Evolutionary conservation across 352 stramenopile genomes (phyloP).

Genomic region (Globisporangium mamillatum): DNA sequence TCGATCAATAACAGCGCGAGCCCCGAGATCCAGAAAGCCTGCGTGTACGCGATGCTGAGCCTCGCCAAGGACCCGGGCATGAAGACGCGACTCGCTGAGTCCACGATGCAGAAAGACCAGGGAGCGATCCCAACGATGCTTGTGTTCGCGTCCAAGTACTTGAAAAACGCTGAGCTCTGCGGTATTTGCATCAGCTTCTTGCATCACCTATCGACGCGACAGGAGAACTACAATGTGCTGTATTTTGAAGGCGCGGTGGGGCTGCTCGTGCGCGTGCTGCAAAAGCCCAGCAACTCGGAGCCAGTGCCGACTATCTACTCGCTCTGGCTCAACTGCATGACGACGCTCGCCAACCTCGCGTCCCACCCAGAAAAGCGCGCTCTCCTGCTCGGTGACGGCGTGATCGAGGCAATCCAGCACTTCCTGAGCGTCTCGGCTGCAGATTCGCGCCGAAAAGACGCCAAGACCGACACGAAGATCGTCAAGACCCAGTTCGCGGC

Average conservation of each 20-base stretch:
- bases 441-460: slow-evolving; percentile 38
- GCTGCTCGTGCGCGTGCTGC: slow-evolving; percentile 53
- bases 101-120: slow-evolving; percentile 27
- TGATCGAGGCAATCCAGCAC: slow-evolving; percentile 61
- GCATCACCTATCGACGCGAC: slow-evolving; percentile 60
- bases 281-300: slow-evolving; percentile 40
- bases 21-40: slow-evolving; percentile 72
- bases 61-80: slow-evolving; percentile 67
- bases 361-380: slow-evolving; percentile 33
- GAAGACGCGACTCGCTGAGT: slow-evolving; percentile 63
- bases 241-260: slow-evolving; percentile 62
- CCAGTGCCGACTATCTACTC: slow-evolving; percentile 41
- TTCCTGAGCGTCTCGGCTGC: slow-evolving; percentile 44
- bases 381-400: slow-evolving; percentile 53
- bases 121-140: slow-evolving; percentile 72
- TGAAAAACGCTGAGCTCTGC: slow-evolving; percentile 60
- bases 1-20: slow-evolving; percentile 49
- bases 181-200: slow-evolving; percentile 68
- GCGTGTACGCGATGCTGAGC: slow-evolving; percentile 74
- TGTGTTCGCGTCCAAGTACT: slow-evolving; percentile 54
- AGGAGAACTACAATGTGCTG: slow-evolving; percentile 59
- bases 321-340: slow-evolving; percentile 51
- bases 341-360: slow-evolving; percentile 58
- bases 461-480: slow-evolving; percentile 37
- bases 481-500: slow-evolving; percentile 54